phyloP scores from a whole-genome alignment of 306 rosid genomes.

The Vachellia pachyceras region DNA sequence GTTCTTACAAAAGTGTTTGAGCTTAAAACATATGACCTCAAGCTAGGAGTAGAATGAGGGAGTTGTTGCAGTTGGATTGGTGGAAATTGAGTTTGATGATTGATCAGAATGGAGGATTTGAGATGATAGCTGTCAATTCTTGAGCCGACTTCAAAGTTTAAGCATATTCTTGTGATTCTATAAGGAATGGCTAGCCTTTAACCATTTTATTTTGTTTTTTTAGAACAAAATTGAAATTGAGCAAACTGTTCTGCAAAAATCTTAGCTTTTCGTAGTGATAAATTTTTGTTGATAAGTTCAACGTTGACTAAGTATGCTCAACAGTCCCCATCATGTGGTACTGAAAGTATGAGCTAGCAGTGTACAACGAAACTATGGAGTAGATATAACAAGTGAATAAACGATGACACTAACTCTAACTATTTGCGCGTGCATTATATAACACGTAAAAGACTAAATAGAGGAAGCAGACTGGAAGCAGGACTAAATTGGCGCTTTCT shows the following conservation, averaged over 20 bases:
- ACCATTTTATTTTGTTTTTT: background rate
- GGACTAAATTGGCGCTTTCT: background rate
- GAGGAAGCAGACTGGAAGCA: background rate
- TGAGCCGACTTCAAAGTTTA: background rate
- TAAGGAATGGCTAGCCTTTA: background rate
- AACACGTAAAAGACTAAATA: background rate
- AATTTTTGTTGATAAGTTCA: background rate
- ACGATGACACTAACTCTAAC: background rate
- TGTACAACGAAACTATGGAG: background rate
- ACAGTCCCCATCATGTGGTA: background rate
- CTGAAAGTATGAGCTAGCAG: background rate
- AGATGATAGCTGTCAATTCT: background rate
- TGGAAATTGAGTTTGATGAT: background rate
- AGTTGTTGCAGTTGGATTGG: background rate
- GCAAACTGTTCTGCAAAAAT: background rate
- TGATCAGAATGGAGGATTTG: background rate
- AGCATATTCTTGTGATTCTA: background rate
- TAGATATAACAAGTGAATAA: background rate
- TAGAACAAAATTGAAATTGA: background rate
- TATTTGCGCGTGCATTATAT: conserved; percentile 16
- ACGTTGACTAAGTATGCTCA: background rate
- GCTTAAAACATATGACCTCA: background rate
- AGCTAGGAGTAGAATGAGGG: conserved; percentile 2
- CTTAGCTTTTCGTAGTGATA: background rate
- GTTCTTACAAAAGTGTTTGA: background rate